phyloP scores from a whole-genome alignment of 352 stramenopile genomes.

The Elongisporangium anandrum region DNA sequence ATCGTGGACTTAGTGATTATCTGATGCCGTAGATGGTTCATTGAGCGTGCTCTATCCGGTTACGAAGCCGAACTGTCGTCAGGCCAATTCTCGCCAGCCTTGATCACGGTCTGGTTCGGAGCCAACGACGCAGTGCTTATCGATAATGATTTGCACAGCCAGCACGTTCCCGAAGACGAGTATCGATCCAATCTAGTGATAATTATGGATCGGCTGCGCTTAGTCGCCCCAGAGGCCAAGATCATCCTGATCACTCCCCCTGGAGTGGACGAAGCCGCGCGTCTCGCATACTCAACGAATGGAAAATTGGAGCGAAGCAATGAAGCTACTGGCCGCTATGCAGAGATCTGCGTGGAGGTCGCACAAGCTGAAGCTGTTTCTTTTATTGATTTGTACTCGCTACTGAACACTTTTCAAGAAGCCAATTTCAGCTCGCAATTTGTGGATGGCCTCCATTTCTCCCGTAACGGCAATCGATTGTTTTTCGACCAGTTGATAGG shows the following conservation, averaged over 20 bases:
- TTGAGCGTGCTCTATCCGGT: constrained; percentile 31
- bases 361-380: constrained; percentile 18
- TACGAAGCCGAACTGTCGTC: constrained; percentile 29
- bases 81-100: constrained; percentile 20
- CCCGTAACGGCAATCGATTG: constrained; percentile 36
- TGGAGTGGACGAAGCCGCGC: constrained; percentile 37
- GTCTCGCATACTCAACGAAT: constrained; percentile 7
- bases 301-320: constrained; percentile 40
- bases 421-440: constrained; percentile 27
- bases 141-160: constrained; percentile 10
- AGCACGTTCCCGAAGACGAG: constrained; percentile 44
- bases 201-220: constrained; percentile 18
- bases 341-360: constrained; percentile 34
- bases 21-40: constrained; percentile 27
- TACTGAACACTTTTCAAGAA: constrained; percentile 2
- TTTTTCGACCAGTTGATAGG: constrained; percentile 28
- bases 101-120: constrained; percentile 63
- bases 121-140: constrained; percentile 58
- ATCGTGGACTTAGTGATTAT: neutral
- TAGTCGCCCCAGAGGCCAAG: constrained; percentile 13
- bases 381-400: constrained; percentile 39
- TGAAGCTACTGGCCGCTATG: constrained; percentile 31
- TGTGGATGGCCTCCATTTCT: constrained; percentile 55
- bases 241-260: constrained; percentile 55
- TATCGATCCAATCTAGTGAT: constrained; percentile 37